Evolutionary conservation across 108 stramenopile species (phyloP).

Genomic region (Fragilaria radians): DNA sequence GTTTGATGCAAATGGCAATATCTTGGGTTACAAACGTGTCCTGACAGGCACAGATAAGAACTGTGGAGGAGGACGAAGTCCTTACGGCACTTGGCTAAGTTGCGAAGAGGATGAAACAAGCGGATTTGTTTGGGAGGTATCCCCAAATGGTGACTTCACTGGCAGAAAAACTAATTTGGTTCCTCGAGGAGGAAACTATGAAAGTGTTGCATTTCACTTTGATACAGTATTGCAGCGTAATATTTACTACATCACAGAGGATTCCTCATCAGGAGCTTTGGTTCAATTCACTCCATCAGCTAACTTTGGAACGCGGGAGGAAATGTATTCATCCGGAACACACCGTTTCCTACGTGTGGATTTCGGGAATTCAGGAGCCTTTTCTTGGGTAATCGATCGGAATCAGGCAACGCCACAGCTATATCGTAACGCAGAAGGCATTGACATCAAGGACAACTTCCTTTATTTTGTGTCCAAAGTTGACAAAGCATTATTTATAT

Average conservation of each 20-base stretch:
- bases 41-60: slow-evolving; percentile 32
- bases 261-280: slow-evolving; percentile 4
- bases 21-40: slow-evolving; percentile 30
- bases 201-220: slow-evolving; percentile 18
- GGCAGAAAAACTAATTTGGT: slow-evolving; percentile 11
- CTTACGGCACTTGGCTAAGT: slow-evolving; percentile 18
- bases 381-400: neutral
- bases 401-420: neutral
- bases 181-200: slow-evolving; percentile 23
- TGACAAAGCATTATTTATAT: neutral
- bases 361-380: neutral
- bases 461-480: neutral
- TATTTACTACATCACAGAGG: slow-evolving; percentile 10
- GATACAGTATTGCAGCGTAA: neutral
- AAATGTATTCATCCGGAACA: neutral
- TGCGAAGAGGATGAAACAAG: slow-evolving; percentile 6
- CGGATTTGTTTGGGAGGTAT: slow-evolving; percentile 10
- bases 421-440: slow-evolving; percentile 7
- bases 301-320: neutral
- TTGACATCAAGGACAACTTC: slow-evolving; percentile 1
- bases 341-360: slow-evolving; percentile 7
- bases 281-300: slow-evolving; percentile 6
- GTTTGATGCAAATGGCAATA: slow-evolving; percentile 30
- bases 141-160: neutral
- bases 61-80: slow-evolving; percentile 40